Evolutionary conservation across 176 grass and related monocot genomes (phyloP), one percentile per base, ranked within the genome.

Genomic region (Miscanthus lutarioriparius): DNA sequence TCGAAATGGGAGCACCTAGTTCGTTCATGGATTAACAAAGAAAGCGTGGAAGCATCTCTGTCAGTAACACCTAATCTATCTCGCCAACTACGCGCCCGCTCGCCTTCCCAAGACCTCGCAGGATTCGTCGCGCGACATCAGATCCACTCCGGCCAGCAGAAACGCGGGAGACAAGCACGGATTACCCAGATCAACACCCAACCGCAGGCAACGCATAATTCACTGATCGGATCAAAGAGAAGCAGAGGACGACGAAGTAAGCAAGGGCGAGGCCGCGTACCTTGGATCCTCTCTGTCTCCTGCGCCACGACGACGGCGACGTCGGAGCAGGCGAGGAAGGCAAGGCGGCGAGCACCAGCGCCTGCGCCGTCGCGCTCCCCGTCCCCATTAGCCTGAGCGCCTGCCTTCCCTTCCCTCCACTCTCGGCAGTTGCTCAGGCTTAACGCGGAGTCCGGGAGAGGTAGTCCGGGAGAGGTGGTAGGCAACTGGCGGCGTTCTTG

Each of bases 261-360:
- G 11, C 3, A 10, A 59, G 12, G 25, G 5, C 69, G 13, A 45
- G 2, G 20, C 2, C 0, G 67, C 74, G 35, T 33, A 90, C 89
- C 89, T 90, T 90, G 84, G 75, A 90, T 87, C 84, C 89, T 72
- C 75, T 90, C 89, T 19, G 80, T 87, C 19, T 79, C 84, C 89
- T 90, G 89, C 38, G 75, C 84, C 20, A 36, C 64, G 22, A 68
- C 43, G 3, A 37, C 85, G 4, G 27, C 81, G 62, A 77, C 43
- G 6, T 9, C 53, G 17, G 54, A 66, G 74, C 30, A 81, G 47
- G 74, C 53, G 54, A 90, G 67, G 35, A 86, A n/a, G n/a, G 74
- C 74, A 86, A 28, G 22, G 74, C 83, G 22, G 59, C 83, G 22
- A 90, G 79, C 67, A 59, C 83, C 20, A 71, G 72, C 8, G 20